Conservation (phyloP, 257 asterid species). For the Solanum chaucha region DNA sequence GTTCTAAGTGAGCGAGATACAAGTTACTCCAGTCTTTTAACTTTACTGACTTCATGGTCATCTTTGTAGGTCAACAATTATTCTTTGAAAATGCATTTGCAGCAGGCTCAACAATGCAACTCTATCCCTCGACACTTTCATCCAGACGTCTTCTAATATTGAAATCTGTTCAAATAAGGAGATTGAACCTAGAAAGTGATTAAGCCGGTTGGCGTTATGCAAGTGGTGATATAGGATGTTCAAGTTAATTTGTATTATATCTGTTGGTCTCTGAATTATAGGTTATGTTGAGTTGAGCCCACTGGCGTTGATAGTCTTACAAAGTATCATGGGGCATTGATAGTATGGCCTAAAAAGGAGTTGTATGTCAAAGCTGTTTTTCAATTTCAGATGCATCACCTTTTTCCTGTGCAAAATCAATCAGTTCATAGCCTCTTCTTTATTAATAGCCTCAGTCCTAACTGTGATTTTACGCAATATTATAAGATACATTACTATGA, state of each 20-base stretch:
- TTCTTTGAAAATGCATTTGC: too few species aligned
- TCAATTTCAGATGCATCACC: background rate
- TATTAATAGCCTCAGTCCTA: background rate
- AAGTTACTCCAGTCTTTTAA: background rate
- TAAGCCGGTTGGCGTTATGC: background rate
- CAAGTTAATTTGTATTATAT: background rate
- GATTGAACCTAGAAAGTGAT: background rate
- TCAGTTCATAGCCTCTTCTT: background rate
- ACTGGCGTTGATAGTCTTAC: background rate
- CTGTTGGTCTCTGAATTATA: background rate
- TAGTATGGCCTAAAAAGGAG: background rate
- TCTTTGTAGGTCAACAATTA: slow-evolving; percentile 61
- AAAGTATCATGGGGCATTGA: background rate
- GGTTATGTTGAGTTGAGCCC: background rate
- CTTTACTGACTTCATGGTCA: background rate
- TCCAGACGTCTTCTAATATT: slow-evolving; percentile 48
- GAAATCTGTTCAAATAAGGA: background rate
- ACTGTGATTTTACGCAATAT: background rate
- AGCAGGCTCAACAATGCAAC: too few species aligned
- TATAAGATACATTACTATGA: background rate
- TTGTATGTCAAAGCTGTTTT: background rate
- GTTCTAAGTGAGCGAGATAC: background rate
- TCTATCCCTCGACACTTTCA: slow-evolving; percentile 46
- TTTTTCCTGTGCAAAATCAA: background rate
- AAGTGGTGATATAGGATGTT: background rate